A percentile compares a stretch with the other conserved stretches of the same genome.
Evolutionary conservation across 768 basidiomycete species (phyloP).

Genomic region (Sporobolomyces phaffii): DNA sequence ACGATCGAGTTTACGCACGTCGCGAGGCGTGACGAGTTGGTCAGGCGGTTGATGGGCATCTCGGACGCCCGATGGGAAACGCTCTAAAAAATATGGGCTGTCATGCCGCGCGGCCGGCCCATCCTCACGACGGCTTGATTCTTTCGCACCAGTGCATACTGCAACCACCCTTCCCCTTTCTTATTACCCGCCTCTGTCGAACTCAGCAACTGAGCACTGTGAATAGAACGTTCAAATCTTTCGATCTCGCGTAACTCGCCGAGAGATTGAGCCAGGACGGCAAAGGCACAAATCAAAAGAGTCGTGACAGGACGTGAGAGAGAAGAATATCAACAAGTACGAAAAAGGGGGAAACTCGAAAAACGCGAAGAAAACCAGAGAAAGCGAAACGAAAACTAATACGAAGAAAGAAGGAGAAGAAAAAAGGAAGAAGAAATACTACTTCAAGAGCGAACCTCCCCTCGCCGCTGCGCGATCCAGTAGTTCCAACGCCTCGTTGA

Average conservation of each 20-base stretch:
- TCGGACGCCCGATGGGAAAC: constrained; percentile 48
- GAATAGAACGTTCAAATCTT: too few species aligned
- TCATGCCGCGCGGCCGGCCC: too few species aligned
- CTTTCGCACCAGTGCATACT: too few species aligned
- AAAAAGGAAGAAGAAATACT: not conserved
- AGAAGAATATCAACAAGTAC: too few species aligned
- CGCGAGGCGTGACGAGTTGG: constrained; percentile 48
- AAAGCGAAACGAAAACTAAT: not conserved
- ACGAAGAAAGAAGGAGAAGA: not conserved
- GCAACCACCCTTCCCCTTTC: not conserved
- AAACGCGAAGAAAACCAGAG: not conserved
- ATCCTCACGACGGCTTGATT: too few species aligned
- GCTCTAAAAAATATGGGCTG: constrained; percentile 35
- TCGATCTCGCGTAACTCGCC: too few species aligned
- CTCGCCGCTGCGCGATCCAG: constrained; percentile 35
- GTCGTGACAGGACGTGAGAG: too few species aligned
- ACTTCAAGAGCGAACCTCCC: constrained; percentile 12
- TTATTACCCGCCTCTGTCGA: not conserved
- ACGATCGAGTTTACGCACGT: constrained; percentile 46
- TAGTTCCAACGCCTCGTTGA: constrained; percentile 41
- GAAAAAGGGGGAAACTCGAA: too few species aligned
- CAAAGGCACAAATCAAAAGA: too few species aligned
- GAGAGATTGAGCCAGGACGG: too few species aligned
- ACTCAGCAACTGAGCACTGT: too few species aligned
- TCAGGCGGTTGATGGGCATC: constrained; percentile 47